Base-by-base conservation (phyloP, 306 rosid genomes). In the Boehmeria nivea region DNA sequence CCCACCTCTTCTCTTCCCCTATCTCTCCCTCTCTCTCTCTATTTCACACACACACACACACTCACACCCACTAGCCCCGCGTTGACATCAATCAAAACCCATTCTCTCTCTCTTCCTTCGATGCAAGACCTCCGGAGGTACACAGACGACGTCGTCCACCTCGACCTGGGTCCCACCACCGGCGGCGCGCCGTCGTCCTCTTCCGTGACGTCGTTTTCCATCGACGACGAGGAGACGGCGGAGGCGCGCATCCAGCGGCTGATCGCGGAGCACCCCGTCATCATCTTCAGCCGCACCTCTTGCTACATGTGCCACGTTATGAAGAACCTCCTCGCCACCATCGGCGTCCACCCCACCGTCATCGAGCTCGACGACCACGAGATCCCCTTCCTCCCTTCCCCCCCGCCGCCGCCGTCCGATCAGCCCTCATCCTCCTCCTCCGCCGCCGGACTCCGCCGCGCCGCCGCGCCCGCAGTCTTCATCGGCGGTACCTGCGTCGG, bases 271-370 rank as follows among this genome's bases (percentile, higher is more conserved):
- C 83, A 93, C 49, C 99, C 99, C 0, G 99, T 93, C 3, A 80
- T 93, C 64, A 87, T 93, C 66, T 93, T 93, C 76, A 79, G 84
- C 72, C 84, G 94, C 8, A 83, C 72, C 46, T 77, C 96, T 1
- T 93, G 99, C 70, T 93, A 84, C 95, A 93, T 93, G 99, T 93
- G 96, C 82, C 99, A 85, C 73, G 99, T 93, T 82, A 93, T 93
- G 96, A 93, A 93, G 83, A 81, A 83, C 54, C 95, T 93, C 44
- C 95, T 93, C 8, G 87, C 83, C 64, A 79, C 82, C 56, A 73
- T 87, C 45, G 96, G 99, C 0, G 99, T 85, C 54, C 83, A 93
- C 76, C 99, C 99, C 0, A 85, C 95, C 51, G 99, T 93, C 71
- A 93, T 93, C 77, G 86, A 93, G 75, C 75, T 88, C 18, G 99